Base-by-base conservation (phyloP, 192 early-diverging fungal species). In the Funneliformis mosseae region DNA sequence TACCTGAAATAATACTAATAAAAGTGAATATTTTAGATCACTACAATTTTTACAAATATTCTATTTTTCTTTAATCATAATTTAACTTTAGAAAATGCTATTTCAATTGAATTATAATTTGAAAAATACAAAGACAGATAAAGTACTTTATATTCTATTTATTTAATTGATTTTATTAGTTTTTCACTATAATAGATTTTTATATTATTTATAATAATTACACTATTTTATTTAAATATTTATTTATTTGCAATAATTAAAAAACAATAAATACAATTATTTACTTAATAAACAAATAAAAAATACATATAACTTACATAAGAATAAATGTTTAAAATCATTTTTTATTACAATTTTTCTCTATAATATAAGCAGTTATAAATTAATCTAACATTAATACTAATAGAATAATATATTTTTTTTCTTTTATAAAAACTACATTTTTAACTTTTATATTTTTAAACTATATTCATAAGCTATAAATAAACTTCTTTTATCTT, bases 331-430 rank as follows among this genome's bases (percentile, higher is more conserved):
- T 43, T 38, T 18, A 16, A n/a, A 45, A 74, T n/a, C 50, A 21
- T 46, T 55, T 11, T 74, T 74, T 74, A 38, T n/a, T 59, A n/a
- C 48, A 74, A 59, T 23, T 74, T 7, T 46, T 46, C 28, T 74
- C 72, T 46, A 74, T 74, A 25, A 74, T 45, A n/a, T 74, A 43
- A 43, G 45, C 41, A 74, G 72, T 14, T 21, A 74, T 28, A 50
- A 48, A 38, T 28, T 46, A 43, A 27, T 74, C 72, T 39, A 46
- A 28, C 0, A 46, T 27, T 74, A 55, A 55, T 45, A 46, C 72
- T 74, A 9, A 23, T 48, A 74, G 25, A 7, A 74, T 74, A 18
- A 46, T 55, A 74, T 48, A 74, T 25, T 46, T 25, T 39, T 74
- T 74, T 48, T 18, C 46, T 46, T 25, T 38, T 55, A 74, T 28